These are phyloP conservation scores for Metarhizium humberi DNA, from an alignment of 2,329 filamentous ascomycete species.

Conservation along the genomic window DNA sequence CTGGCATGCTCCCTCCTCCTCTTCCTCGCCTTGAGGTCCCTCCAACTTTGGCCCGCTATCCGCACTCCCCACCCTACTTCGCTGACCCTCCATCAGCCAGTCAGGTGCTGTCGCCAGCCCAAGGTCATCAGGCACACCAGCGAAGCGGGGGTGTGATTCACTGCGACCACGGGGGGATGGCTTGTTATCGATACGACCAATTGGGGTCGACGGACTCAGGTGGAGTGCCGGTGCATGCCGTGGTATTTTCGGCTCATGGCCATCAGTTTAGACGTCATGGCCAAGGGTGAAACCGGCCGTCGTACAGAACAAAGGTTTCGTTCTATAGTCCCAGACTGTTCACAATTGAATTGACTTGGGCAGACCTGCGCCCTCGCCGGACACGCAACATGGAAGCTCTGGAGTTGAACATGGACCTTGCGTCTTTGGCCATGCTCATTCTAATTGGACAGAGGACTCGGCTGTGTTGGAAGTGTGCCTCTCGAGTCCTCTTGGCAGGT, in stretches of 20 bases:
- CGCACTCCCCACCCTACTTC: not conserved
- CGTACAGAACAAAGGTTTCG: not conserved
- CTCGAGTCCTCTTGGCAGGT: not conserved
- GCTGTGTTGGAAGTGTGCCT: not conserved
- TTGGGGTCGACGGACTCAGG: not conserved
- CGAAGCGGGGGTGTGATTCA: conserved; percentile 6
- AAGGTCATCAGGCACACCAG: conserved; percentile 15
- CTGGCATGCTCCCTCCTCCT: not conserved
- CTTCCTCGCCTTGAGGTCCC: not conserved
- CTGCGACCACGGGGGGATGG: conserved; percentile 1
- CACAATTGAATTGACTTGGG: not conserved
- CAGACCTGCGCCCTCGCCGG: not conserved
- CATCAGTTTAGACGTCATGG: not conserved
- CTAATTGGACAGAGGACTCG: not conserved
- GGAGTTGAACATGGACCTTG: no score
- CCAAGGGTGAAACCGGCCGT: not conserved
- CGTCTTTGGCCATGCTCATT: no score
- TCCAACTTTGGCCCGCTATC: not conserved
- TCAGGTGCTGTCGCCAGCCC: conserved; percentile 12
- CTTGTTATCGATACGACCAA: not conserved
- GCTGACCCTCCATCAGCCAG: conserved; percentile 12
- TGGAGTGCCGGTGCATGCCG: no score
- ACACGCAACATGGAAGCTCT: no score
- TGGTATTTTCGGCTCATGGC: no score
- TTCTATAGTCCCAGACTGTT: not conserved